Conservation (phyloP, 2,329 filamentous ascomycete species). For the Ascochyta koolunga region DNA sequence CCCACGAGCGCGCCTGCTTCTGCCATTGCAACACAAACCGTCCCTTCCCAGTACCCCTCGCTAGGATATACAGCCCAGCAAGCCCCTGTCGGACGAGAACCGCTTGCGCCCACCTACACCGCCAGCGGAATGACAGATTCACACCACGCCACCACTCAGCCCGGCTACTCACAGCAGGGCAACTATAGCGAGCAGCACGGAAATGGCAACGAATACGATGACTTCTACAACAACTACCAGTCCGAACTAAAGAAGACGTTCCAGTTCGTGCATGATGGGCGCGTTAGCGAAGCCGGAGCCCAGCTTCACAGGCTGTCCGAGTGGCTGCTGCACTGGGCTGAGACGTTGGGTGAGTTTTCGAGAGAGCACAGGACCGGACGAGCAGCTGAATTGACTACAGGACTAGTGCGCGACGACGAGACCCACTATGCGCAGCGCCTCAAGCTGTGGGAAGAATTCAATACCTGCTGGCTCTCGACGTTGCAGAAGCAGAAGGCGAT, state of each 20-base stretch:
- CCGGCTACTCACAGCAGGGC: conserved; percentile 46
- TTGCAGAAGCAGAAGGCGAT: conserved; percentile 85
- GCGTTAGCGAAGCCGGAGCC: conserved; percentile 64
- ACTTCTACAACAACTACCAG: conserved; percentile 70
- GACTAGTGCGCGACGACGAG: conserved; percentile 83
- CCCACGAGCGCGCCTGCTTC: conserved; percentile 66
- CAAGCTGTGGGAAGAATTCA: conserved; percentile 92
- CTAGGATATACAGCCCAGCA: conserved; percentile 66
- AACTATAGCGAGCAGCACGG: conserved; percentile 40
- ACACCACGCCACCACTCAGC: conserved; percentile 50
- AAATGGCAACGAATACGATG: conserved; percentile 63
- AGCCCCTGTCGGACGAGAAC: conserved; percentile 60
- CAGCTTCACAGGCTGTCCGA: conserved; percentile 67
- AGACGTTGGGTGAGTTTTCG: conserved; percentile 66
- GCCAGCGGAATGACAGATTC: conserved; percentile 60
- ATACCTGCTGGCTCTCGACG: conserved; percentile 85
- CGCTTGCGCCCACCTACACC: conserved; percentile 57
- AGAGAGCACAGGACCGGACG: conserved; percentile 26
- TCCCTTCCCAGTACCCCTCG: conserved; percentile 69
- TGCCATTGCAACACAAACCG: conserved; percentile 62
- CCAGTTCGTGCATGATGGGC: conserved; percentile 69
- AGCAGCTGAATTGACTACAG: conserved; percentile 61
- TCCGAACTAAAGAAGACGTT: conserved; percentile 68
- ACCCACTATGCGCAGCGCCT: conserved; percentile 76
- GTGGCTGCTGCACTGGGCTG: conserved; percentile 70